phyloP scores from a whole-genome alignment of 345 rosid genomes.

The Pistacia vera region DNA sequence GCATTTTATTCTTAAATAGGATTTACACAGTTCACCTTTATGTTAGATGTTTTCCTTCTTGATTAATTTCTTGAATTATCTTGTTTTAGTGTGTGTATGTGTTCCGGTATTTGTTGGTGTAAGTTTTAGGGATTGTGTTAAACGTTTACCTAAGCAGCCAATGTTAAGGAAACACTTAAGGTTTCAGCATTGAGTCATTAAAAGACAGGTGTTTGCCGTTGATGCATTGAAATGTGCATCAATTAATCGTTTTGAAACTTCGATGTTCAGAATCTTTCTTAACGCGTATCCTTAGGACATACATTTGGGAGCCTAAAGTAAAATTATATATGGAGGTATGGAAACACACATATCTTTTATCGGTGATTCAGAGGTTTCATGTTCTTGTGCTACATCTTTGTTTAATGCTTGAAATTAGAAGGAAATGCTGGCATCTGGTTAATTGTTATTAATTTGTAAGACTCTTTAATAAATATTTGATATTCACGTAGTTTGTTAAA shows the following conservation, averaged over 20 bases:
- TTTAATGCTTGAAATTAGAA: neutral
- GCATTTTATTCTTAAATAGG: neutral
- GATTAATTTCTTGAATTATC: neutral
- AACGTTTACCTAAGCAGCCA: too few relatives aligned
- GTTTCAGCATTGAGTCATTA: too few relatives aligned
- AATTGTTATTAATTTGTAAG: neutral
- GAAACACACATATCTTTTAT: neutral
- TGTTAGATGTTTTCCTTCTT: conserved; percentile 8
- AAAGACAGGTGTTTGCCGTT: too few relatives aligned
- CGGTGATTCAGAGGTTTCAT: neutral
- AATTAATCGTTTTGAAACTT: too few relatives aligned
- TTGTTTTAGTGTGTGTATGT: neutral
- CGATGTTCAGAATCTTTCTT: too few relatives aligned
- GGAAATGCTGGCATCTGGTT: neutral
- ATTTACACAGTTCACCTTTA: neutral
- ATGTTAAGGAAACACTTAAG: too few relatives aligned
- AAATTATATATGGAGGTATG: neutral
- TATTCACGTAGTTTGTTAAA: too few relatives aligned
- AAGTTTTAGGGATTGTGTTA: neutral
- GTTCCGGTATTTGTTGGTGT: neutral
- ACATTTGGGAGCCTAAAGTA: too few relatives aligned
- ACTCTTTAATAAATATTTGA: neutral
- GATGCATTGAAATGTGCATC: too few relatives aligned
- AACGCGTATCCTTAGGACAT: too few relatives aligned
- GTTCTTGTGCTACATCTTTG: neutral